phyloP scores from a whole-genome alignment of 352 stramenopile species.

The Phytopythium cucurbitacearum region DNA sequence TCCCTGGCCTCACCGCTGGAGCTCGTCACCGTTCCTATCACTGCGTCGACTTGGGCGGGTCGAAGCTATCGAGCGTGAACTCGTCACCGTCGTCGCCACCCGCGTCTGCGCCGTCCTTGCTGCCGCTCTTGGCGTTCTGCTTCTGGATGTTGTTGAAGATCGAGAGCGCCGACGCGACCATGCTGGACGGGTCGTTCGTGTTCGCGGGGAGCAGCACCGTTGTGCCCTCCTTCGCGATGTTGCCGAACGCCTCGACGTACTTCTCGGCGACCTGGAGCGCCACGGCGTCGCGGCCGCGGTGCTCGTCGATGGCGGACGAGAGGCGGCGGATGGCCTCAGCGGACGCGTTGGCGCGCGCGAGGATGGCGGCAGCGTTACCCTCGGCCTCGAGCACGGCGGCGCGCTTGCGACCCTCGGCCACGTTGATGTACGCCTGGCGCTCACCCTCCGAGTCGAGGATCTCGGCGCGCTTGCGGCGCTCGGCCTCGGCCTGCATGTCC shows the following conservation, averaged over 20 bases:
- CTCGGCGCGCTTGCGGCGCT: slow-evolving; percentile 89
- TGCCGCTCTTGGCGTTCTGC: slow-evolving; percentile 37
- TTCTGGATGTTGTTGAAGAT: slow-evolving; percentile 89
- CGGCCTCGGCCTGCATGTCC: slow-evolving; percentile 91
- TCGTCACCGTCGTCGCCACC: slow-evolving; percentile 24
- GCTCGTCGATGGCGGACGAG: slow-evolving; percentile 58
- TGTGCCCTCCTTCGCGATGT: slow-evolving; percentile 88
- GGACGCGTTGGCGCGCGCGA: slow-evolving; percentile 77
- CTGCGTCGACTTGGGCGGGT: slow-evolving; percentile 22
- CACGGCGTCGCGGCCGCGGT: slow-evolving; percentile 76
- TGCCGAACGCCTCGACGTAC: slow-evolving; percentile 89
- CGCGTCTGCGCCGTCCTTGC: slow-evolving; percentile 14
- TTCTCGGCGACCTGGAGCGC: slow-evolving; percentile 88
- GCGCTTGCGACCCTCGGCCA: slow-evolving; percentile 89
- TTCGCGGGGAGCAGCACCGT: slow-evolving; percentile 82
- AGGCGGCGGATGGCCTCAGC: slow-evolving; percentile 76
- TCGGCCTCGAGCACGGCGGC: slow-evolving; percentile 82
- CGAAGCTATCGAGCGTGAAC: slow-evolving; percentile 67
- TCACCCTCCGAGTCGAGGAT: slow-evolving; percentile 91
- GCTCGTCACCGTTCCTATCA: background rate
- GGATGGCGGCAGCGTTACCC: slow-evolving; percentile 81
- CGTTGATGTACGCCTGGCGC: slow-evolving; percentile 88
- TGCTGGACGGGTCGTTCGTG: slow-evolving; percentile 78
- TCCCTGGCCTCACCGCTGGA: no score
- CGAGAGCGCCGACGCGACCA: slow-evolving; percentile 87